These are phyloP conservation scores for Microdochium paspali DNA, from an alignment of 2,329 filamentous ascomycete species.

Conservation along the genomic window DNA sequence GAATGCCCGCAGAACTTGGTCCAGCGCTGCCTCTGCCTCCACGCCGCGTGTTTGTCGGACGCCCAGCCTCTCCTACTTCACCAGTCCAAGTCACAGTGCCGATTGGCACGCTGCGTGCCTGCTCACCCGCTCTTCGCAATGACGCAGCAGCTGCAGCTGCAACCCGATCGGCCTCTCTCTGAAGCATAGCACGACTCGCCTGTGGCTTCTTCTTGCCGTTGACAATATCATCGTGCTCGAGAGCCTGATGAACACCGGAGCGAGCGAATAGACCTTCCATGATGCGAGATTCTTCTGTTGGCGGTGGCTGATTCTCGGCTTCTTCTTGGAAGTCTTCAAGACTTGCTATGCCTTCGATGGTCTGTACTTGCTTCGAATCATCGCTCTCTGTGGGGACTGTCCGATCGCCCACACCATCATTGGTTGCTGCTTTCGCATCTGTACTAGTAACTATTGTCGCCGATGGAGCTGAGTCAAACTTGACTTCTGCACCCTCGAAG, in stretches of 20 bases:
- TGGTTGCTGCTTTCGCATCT: background rate
- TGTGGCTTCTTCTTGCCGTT: constrained; percentile 62
- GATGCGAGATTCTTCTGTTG: constrained; percentile 61
- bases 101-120: constrained; percentile 63
- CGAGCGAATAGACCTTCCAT: constrained; percentile 84
- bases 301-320: constrained; percentile 34
- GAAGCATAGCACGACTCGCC: constrained; percentile 70
- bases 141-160: constrained; percentile 70
- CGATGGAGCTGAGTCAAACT: constrained; percentile 33
- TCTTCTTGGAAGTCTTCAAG: constrained; percentile 27
- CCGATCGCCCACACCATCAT: too few species aligned
- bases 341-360: constrained; percentile 21
- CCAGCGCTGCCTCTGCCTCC: constrained; percentile 32
- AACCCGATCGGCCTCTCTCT: constrained; percentile 71
- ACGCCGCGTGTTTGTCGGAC: constrained; percentile 48
- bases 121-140: constrained; percentile 62
- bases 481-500: constrained; percentile 80
- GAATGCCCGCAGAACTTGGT: constrained; percentile 42
- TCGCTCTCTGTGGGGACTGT: constrained; percentile 9
- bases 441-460: constrained; percentile 9
- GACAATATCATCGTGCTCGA: constrained; percentile 89
- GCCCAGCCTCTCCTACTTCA: constrained; percentile 66
- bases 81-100: constrained; percentile 94
- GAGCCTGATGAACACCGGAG: constrained; percentile 78
- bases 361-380: constrained; percentile 18